Conservation (phyloP, 2,329 filamentous ascomycete species). For the Rhexocercosporidium sp. region DNA sequence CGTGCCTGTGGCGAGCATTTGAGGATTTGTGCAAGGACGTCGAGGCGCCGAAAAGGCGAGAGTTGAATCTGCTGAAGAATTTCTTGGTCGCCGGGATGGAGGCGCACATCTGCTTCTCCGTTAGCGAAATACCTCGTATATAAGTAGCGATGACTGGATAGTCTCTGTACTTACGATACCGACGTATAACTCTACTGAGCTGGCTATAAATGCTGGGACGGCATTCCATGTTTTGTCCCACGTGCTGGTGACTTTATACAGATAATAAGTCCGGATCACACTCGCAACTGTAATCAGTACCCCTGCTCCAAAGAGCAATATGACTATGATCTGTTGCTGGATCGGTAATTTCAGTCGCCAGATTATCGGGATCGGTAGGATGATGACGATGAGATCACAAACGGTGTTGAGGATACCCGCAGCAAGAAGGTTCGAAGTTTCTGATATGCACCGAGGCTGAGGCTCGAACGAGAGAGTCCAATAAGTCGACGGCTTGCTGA, state of each 20-base stretch:
- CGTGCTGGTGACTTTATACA: constrained; percentile 36
- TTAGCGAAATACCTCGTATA: not conserved
- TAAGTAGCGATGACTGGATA: not conserved
- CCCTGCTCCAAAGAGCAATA: constrained; percentile 54
- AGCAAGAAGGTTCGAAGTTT: constrained; percentile 56
- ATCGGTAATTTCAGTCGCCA: constrained; percentile 50
- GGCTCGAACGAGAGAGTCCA: constrained; percentile 44
- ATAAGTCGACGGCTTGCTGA: constrained; percentile 45
- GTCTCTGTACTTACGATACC: constrained; percentile 38
- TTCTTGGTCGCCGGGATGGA: constrained; percentile 46
- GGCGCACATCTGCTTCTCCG: constrained; percentile 20
- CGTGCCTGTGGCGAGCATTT: not conserved
- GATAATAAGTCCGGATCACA: constrained; percentile 45
- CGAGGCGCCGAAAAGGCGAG: constrained; percentile 11
- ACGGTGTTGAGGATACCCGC: constrained; percentile 63
- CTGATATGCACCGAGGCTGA: constrained; percentile 50
- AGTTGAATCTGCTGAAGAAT: constrained; percentile 43
- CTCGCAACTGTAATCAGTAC: constrained; percentile 49
- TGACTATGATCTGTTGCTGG: constrained; percentile 53
- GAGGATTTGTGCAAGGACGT: not conserved
- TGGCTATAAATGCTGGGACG: constrained; percentile 43
- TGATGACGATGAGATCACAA: constrained; percentile 59
- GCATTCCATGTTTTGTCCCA: constrained; percentile 45
- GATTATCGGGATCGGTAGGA: constrained; percentile 55
- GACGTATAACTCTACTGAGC: constrained; percentile 48